Evolutionary conservation across 2,329 filamentous ascomycete genomes (phyloP).

Genomic region (Calonectria pseudoreteaudii): DNA sequence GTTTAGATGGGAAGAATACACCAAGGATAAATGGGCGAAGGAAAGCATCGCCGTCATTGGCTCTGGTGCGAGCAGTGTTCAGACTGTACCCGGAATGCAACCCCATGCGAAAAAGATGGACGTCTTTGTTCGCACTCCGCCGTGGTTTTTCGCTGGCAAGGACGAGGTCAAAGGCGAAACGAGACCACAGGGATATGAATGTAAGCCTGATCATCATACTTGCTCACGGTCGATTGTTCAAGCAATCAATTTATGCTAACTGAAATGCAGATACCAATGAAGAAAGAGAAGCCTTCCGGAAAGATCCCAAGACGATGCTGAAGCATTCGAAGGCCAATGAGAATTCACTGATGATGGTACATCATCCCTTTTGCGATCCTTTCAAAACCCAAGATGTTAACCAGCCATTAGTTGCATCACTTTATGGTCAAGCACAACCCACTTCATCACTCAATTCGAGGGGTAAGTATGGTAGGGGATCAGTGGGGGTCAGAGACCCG

Average conservation of each 20-base stretch:
- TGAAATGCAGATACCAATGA: not conserved
- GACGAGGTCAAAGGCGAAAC: not conserved
- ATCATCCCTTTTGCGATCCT: not conserved
- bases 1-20: not conserved
- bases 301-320: not conserved
- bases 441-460: not conserved
- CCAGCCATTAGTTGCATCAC: not conserved
- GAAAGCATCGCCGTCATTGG: not conserved
- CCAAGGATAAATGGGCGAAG: not conserved
- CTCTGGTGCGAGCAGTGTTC: not conserved
- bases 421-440: not conserved
- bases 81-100: not conserved
- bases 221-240: not conserved
- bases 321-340: not conserved
- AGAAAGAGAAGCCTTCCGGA: not conserved
- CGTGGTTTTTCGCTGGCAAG: not conserved
- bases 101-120: not conserved
- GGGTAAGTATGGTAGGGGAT: not conserved
- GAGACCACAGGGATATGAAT: not conserved
- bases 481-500: no score
- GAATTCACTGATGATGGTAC: not conserved
- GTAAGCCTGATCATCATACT: not conserved
- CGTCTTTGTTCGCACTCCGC: not conserved
- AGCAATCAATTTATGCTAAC: not conserved
- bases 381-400: not conserved